A percentile compares a stretch with the other conserved stretches of the same genome.
These are phyloP conservation scores for Calamus simplicifolius DNA, from an alignment of 176 grass and related monocot species.

Conservation along the genomic window DNA sequence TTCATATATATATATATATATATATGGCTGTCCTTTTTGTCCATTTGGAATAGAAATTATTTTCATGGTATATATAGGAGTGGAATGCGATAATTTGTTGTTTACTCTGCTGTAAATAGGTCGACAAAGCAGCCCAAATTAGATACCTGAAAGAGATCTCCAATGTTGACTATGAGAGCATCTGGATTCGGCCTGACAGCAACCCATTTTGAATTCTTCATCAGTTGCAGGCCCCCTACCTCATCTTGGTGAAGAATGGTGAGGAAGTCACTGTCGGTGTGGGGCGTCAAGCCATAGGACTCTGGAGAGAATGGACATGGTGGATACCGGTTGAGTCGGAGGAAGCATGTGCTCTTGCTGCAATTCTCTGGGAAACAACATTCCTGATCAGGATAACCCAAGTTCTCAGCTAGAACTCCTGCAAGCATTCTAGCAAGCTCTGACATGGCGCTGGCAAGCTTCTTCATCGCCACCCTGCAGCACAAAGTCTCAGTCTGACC, in stretches of 20 bases:
- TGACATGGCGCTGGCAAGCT: constrained; percentile 49
- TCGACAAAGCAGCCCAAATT: no score
- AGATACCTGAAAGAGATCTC: constrained; percentile 86
- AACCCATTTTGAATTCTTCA: constrained; percentile 54
- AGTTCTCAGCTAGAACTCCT: constrained; percentile 38
- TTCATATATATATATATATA: no score
- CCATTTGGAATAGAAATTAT: no score
- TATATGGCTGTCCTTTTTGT: no score
- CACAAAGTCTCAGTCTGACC: no score
- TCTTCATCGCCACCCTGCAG: constrained; percentile 53
- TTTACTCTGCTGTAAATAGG: no score
- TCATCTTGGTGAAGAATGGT: constrained; percentile 71
- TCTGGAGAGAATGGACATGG: constrained; percentile 47
- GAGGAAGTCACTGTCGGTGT: constrained; percentile 93
- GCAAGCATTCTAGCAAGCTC: constrained; percentile 46
- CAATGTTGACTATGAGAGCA: constrained; percentile 82
- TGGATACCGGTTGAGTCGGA: constrained; percentile 84
- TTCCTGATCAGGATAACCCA: constrained; percentile 19
- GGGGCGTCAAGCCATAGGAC: constrained; percentile 71
- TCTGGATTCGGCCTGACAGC: constrained; percentile 65
- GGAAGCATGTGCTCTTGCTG: constrained; percentile 62
- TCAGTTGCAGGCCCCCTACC: constrained; percentile 64
- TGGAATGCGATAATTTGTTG: no score
- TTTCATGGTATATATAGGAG: no score
- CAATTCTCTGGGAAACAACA: constrained; percentile 54